Conservation (phyloP, 805 yeast species). For the Ogataea paradorogensis region DNA sequence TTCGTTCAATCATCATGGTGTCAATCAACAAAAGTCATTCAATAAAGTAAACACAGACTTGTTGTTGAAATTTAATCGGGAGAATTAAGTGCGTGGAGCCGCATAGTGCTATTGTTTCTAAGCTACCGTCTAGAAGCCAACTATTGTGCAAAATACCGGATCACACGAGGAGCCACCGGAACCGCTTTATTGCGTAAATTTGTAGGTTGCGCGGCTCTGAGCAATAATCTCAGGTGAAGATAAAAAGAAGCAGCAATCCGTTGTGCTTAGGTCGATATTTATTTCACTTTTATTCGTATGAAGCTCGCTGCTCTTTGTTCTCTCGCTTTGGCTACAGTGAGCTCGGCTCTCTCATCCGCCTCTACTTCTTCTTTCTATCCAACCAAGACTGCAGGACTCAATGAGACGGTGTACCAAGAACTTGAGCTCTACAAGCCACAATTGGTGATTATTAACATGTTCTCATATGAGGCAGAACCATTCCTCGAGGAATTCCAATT, state of each 20-base stretch:
- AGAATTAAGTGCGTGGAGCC: background rate
- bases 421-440: conserved; percentile 44
- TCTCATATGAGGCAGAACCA: conserved; percentile 48
- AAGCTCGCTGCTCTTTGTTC: conserved; percentile 10
- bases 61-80: background rate
- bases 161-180: conserved; percentile 2
- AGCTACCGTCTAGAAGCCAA: background rate
- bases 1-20: too few species aligned
- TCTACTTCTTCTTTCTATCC: conserved; percentile 17
- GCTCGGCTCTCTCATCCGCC: conserved; percentile 15
- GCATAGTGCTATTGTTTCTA: background rate
- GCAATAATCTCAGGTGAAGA: background rate
- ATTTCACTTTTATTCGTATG: conserved; percentile 10
- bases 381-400: conserved; percentile 23
- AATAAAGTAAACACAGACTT: too few species aligned
- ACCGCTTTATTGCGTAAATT: background rate
- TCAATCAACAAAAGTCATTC: too few species aligned
- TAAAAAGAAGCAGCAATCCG: conserved; percentile 1
- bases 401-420: conserved; percentile 22
- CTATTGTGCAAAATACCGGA: background rate
- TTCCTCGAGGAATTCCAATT: conserved; percentile 51
- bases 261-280: background rate
- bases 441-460: conserved; percentile 55
- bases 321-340: conserved; percentile 8
- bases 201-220: background rate